phyloP scores from a whole-genome alignment of 2,329 filamentous ascomycete genomes.

The Beauveria sp. region DNA sequence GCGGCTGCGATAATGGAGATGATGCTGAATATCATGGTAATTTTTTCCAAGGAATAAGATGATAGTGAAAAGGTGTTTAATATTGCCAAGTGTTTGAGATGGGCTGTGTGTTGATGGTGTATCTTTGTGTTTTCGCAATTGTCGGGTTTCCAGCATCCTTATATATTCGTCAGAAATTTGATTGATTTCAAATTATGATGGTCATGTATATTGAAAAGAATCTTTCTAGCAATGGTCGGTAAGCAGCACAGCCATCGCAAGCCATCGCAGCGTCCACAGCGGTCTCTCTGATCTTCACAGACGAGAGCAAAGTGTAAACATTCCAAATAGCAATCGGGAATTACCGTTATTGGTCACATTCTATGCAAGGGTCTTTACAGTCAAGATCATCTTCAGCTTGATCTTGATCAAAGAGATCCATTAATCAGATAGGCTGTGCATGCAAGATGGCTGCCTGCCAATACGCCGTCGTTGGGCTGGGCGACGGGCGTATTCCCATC shows the following conservation, averaged over 20 bases:
- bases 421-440: background rate
- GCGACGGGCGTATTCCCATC: background rate
- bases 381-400: background rate
- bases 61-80: background rate
- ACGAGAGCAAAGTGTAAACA: background rate
- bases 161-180: background rate
- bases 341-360: background rate
- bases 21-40: constrained; percentile 29
- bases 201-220: background rate
- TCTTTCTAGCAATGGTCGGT: background rate
- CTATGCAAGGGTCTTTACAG: background rate
- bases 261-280: background rate
- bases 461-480: background rate
- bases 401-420: background rate
- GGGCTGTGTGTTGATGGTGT: background rate
- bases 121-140: background rate
- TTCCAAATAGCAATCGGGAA: background rate
- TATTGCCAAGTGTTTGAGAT: background rate
- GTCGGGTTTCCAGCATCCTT: background rate
- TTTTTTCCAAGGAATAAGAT: background rate
- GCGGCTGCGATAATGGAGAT: constrained; percentile 27
- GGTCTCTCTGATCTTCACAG: background rate
- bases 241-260: background rate
- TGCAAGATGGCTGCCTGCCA: background rate
- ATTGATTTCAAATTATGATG: background rate